Percentiles rank a stretch among this genome's conserved stretches.
phyloP scores from a whole-genome alignment of 495 filamentous ascomycete species.

The Hypoxylon fuscum region DNA sequence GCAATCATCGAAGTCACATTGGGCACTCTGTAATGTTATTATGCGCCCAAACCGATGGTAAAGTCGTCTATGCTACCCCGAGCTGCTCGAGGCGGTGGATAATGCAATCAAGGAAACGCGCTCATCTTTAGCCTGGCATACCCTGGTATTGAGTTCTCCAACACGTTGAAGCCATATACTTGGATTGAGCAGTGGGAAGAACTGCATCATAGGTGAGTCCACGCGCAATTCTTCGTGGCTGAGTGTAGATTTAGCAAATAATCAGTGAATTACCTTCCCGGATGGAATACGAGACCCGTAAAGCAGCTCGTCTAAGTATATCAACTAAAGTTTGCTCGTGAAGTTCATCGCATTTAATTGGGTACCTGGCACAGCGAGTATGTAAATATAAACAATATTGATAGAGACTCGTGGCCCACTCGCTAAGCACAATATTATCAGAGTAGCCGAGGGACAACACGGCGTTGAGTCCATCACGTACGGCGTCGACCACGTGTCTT shows the following conservation, averaged over 20 bases:
- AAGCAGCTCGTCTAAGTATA: not conserved
- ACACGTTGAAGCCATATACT: too few relatives aligned
- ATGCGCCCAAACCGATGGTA: not conserved
- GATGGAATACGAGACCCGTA: not conserved
- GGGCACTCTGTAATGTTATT: not conserved
- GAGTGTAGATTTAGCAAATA: not conserved
- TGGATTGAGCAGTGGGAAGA: too few relatives aligned
- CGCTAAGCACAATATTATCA: not conserved
- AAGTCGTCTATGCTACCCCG: too few relatives aligned
- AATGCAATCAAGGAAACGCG: too few relatives aligned
- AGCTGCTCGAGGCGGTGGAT: too few relatives aligned
- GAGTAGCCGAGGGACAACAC: too few relatives aligned
- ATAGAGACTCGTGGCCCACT: not conserved
- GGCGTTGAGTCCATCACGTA: not conserved
- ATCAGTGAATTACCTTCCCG: too few relatives aligned
- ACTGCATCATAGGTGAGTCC: too few relatives aligned
- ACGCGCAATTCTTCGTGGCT: too few relatives aligned
- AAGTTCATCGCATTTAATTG: not conserved
- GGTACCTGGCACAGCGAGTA: not conserved
- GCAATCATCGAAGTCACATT: slow-evolving; percentile 4
- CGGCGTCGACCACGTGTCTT: slow-evolving; percentile 27
- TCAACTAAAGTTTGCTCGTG: not conserved
- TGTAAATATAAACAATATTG: not conserved
- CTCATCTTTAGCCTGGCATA: too few relatives aligned
- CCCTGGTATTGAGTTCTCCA: too few relatives aligned